phyloP scores from a whole-genome alignment of 768 basidiomycete species.

The Tephrocybe rancida region DNA sequence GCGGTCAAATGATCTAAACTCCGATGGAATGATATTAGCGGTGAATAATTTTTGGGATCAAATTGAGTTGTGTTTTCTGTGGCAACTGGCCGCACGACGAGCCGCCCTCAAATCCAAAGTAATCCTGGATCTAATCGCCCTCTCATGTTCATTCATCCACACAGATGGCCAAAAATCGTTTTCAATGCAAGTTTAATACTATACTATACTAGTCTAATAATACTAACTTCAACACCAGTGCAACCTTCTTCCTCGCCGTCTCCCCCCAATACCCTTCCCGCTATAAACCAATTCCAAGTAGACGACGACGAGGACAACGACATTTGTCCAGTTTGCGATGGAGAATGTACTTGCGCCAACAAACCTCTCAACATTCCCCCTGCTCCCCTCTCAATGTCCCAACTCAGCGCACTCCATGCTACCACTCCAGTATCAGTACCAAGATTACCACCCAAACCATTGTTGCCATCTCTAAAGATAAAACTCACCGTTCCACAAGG shows the following conservation, averaged over 20 bases:
- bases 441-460: conserved; percentile 23
- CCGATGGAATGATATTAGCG: conserved; percentile 9
- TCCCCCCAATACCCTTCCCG: conserved; percentile 65
- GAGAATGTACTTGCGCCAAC: conserved; percentile 80
- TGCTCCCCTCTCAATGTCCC: conserved; percentile 35
- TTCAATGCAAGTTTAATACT: conserved; percentile 30
- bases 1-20: conserved; percentile 11
- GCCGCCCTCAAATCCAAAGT: conserved; percentile 11
- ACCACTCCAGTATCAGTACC: conserved; percentile 29
- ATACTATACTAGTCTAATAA: conserved; percentile 5
- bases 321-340: conserved; percentile 90
- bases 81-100: conserved; percentile 16
- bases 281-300: conserved; percentile 34
- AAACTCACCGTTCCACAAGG: conserved; percentile 67
- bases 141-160: conserved; percentile 44
- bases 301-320: conserved; percentile 83
- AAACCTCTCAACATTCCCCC: conserved; percentile 33
- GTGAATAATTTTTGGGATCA: conserved; percentile 14
- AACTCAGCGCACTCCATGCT: conserved; percentile 39
- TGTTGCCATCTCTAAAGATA: conserved; percentile 61
- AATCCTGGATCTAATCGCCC: conserved; percentile 44
- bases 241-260: conserved; percentile 62
- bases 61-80: conserved; percentile 15
- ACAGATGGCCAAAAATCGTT: conserved; percentile 46
- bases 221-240: conserved; percentile 29